These are phyloP conservation scores for Spirogloea muscicola DNA, from an alignment of 139 green algal species.

Conservation along the genomic window DNA sequence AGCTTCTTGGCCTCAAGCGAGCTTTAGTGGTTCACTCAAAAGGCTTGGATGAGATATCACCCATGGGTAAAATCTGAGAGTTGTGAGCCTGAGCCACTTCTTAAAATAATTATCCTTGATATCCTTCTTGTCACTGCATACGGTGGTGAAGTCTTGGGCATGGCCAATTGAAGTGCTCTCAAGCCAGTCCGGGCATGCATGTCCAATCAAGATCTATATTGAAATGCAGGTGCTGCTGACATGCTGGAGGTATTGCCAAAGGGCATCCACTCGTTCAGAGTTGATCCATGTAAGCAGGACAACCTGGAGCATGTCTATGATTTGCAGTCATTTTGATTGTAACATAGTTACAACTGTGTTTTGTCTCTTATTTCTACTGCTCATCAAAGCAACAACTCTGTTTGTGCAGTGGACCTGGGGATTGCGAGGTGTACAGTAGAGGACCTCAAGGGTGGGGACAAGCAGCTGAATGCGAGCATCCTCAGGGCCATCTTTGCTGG, in stretches of 20 bases:
- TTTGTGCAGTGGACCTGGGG: slow-evolving; percentile 74
- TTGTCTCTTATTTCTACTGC: slow-evolving; percentile 3
- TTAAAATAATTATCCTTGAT: too few species aligned
- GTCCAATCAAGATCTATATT: too few species aligned
- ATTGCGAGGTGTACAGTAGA: slow-evolving; percentile 83
- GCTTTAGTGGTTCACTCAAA: slow-evolving; percentile 90
- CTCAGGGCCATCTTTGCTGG: slow-evolving; percentile 83
- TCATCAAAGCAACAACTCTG: too few species aligned
- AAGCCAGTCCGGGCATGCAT: too few species aligned
- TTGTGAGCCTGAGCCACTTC: too few species aligned
- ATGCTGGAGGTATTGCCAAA: slow-evolving; percentile 78
- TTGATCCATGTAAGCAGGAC: slow-evolving; percentile 32
- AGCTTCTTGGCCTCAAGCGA: slow-evolving; percentile 73
- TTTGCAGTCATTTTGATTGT: background rate
- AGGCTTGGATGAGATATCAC: slow-evolving; percentile 96
- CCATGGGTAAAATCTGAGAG: slow-evolving; percentile 61
- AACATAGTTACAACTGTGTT: background rate
- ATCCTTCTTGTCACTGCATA: too few species aligned
- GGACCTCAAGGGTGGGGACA: slow-evolving; percentile 88
- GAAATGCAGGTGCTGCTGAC: slow-evolving; percentile 66
- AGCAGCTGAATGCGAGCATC: slow-evolving; percentile 74
- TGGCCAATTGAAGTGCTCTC: too few species aligned
- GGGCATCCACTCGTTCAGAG: slow-evolving; percentile 51
- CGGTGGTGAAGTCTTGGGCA: too few species aligned
- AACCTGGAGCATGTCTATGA: background rate